Conservation (phyloP, 2,329 filamentous ascomycete genomes). For the Aspergillus sp. region DNA sequence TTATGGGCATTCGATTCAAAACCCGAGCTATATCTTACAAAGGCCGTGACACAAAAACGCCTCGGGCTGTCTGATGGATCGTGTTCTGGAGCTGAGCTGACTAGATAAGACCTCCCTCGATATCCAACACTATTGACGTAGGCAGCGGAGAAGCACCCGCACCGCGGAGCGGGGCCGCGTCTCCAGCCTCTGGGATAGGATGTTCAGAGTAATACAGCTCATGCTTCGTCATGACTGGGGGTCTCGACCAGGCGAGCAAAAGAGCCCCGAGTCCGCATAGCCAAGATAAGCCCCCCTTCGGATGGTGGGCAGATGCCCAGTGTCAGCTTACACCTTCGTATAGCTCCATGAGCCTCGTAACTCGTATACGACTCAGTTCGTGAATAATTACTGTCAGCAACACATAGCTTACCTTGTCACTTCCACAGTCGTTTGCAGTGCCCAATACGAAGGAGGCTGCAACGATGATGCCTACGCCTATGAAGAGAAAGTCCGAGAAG, state of each 20-base stretch:
- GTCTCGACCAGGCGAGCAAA: not conserved
- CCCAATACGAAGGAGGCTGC: too few species aligned
- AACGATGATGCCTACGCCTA: too few species aligned
- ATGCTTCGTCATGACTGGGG: not conserved
- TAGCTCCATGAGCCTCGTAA: too few species aligned
- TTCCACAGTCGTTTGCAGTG: too few species aligned
- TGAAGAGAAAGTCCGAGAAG: too few species aligned
- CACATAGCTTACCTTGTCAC: too few species aligned
- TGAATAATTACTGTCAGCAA: too few species aligned
- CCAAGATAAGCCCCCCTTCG: too few species aligned
- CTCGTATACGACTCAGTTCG: too few species aligned
- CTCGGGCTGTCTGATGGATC: not conserved
- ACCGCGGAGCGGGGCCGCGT: conserved; percentile 1
- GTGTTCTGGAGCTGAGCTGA: not conserved
- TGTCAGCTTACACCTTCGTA: too few species aligned
- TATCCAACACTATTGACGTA: not conserved
- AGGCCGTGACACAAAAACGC: not conserved
- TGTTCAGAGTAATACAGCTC: not conserved
- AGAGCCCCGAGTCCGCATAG: too few species aligned
- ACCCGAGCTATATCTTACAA: not conserved
- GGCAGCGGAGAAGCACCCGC: not conserved
- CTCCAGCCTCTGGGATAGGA: not conserved
- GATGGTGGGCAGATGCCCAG: too few species aligned
- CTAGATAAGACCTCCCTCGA: not conserved
- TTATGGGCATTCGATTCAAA: not conserved